phyloP scores from a whole-genome alignment of 805 yeast genomes.

The Candida alai region DNA sequence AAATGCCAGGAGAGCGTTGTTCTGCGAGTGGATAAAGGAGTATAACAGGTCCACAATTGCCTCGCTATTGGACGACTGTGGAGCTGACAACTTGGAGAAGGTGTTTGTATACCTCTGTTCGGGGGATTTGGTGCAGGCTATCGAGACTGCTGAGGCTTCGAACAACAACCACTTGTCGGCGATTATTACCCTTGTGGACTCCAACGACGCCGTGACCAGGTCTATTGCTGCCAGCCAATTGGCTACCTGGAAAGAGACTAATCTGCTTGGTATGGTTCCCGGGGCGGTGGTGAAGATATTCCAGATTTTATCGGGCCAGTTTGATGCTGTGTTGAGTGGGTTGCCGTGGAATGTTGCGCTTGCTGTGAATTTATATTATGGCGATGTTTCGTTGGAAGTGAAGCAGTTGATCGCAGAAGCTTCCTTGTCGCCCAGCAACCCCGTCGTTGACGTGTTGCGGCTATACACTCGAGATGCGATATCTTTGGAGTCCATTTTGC shows the following conservation, averaged over 20 bases:
- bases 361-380: conserved; percentile 60
- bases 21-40: conserved; percentile 56
- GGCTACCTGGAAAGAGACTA: conserved; percentile 54
- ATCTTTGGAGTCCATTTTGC: background rate
- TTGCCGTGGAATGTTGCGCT: conserved; percentile 67
- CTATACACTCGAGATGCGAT: conserved; percentile 11
- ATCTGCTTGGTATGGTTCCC: conserved; percentile 43
- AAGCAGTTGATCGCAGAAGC: conserved; percentile 11
- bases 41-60: conserved; percentile 37
- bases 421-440: conserved; percentile 6
- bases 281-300: conserved; percentile 53
- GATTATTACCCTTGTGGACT: conserved; percentile 64
- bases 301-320: conserved; percentile 57
- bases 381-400: conserved; percentile 27
- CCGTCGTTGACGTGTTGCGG: conserved; percentile 18
- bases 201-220: conserved; percentile 59
- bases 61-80: conserved; percentile 15
- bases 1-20: conserved; percentile 27
- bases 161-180: conserved; percentile 69
- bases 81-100: conserved; percentile 43
- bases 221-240: conserved; percentile 59
- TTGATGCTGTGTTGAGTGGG: conserved; percentile 35
- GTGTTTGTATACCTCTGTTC: conserved; percentile 49
- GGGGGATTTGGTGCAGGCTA: conserved; percentile 61
- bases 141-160: conserved; percentile 54